Conservation (phyloP, 768 basidiomycete genomes). For the Phylloporus arenicola region DNA sequence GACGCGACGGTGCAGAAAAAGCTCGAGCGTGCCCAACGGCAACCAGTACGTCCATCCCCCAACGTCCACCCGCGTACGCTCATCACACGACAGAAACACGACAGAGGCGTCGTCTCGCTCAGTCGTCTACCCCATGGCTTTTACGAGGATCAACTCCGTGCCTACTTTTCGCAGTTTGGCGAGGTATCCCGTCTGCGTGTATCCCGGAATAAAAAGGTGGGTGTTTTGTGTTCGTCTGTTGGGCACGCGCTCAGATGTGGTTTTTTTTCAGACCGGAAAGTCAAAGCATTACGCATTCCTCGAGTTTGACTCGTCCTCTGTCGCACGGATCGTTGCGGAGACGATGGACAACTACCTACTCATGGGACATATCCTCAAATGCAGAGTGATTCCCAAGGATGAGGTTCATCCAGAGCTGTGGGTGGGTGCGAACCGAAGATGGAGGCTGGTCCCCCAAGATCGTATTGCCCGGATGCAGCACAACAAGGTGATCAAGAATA, state of each 20-base stretch:
- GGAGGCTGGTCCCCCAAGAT: conserved; percentile 68
- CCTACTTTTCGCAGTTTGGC: conserved; percentile 95
- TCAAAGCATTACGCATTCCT: conserved; percentile 98
- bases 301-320: conserved; percentile 84
- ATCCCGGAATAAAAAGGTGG: conserved; percentile 89
- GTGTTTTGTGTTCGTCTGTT: not conserved
- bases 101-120: conserved; percentile 83
- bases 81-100: conserved; percentile 38
- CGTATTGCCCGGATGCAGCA: conserved; percentile 68
- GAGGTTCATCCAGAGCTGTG: conserved; percentile 90
- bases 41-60: conserved; percentile 48
- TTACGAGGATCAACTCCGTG: conserved; percentile 89
- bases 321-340: conserved; percentile 93
- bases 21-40: conserved; percentile 54
- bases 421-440: conserved; percentile 96
- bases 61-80: not conserved
- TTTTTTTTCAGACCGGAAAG: conserved; percentile 64
- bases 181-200: conserved; percentile 81
- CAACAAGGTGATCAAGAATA: conserved; percentile 59
- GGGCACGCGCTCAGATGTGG: not conserved
- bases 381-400: conserved; percentile 85
- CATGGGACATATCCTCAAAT: conserved; percentile 88
- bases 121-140: conserved; percentile 95
- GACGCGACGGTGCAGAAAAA: conserved; percentile 70
- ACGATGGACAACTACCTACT: conserved; percentile 99